Evolutionary conservation across 2,329 filamentous ascomycete genomes (phyloP), one percentile per base, ranked within the genome.

Genomic region (Mariannaea sp.): DNA sequence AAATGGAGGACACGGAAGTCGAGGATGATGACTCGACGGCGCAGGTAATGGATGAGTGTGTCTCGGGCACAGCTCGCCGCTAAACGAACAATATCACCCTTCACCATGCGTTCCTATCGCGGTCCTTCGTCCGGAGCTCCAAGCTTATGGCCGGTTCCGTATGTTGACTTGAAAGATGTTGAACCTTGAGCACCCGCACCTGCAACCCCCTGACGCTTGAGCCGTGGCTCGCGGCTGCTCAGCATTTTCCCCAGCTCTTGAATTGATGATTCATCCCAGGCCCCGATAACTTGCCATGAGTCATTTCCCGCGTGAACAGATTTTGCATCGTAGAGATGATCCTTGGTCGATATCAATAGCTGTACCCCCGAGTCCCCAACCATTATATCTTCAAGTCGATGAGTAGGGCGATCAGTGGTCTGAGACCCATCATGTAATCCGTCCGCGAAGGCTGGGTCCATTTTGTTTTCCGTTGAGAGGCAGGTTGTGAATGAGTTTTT

Each of bases 301-400:
- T 49, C 36, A 29, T 14, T 7, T 7, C 58, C 60, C 16, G 55
- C 20, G 10, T 44, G 51, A 16, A 64, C 40, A 1, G 36, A 40
- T 36, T 53, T 48, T 5, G 58, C 58, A 17, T 63, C 12, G 22
- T 64, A 64, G 8, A 63, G 38, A 14, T 63, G 56, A 27, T 62
- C 60, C 19, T 59, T 61, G 6, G 58, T 63, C 9, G 61, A 64
- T 1, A 64, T 26, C 19, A 64, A 32, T 2, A 64, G 49, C 36
- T 64, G 61, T 6, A 63, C 51, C 20, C 60, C 29, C 12, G 40
- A 32, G 5, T 61, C 59, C 16, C 59, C 59, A 6, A 53, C 59
- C 30, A 54, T 44, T 3, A 61, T 35, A n/a, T 36, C 29, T 6
- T 29, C 29, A 7, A 52, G 27, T 10, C 16, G 35, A 8, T 52